These are phyloP conservation scores for Aspergillus spinulosporus DNA, from an alignment of 2,329 filamentous ascomycete genomes.

Conservation along the genomic window DNA sequence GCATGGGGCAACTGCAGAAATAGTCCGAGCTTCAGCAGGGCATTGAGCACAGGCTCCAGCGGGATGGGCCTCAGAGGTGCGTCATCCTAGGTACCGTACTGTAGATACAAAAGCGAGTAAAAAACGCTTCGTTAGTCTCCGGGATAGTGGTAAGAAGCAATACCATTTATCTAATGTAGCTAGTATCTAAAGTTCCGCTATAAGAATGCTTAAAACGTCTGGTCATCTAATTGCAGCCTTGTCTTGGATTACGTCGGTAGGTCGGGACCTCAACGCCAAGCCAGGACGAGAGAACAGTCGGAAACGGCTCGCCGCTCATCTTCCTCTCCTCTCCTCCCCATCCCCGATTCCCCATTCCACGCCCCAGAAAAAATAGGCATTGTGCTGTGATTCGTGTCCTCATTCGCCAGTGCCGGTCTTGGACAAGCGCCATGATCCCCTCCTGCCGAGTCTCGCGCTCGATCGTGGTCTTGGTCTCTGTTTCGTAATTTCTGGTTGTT, in stretches of 20 bases:
- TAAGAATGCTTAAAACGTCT: background rate
- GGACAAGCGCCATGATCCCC: conserved; percentile 15
- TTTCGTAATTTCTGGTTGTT: conserved; percentile 16
- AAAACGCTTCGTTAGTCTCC: background rate
- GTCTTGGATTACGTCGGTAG: background rate
- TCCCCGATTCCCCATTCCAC: conserved; percentile 3
- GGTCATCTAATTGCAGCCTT: no score
- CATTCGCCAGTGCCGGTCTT: conserved; percentile 13
- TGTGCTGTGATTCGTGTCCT: background rate
- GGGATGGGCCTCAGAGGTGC: background rate
- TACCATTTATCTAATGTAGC: no score
- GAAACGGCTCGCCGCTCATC: conserved; percentile 4
- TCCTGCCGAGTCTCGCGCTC: conserved; percentile 18
- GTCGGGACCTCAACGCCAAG: background rate
- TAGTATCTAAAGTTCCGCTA: no score
- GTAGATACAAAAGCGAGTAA: background rate
- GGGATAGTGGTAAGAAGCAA: no score
- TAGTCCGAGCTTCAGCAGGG: background rate
- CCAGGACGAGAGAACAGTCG: background rate
- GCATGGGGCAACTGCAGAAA: conserved; percentile 6
- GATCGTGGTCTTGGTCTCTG: conserved; percentile 19
- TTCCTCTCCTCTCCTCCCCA: conserved; percentile 13
- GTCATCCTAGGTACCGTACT: background rate
- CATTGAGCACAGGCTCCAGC: background rate
- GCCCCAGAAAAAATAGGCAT: conserved; percentile 14